These are phyloP conservation scores for Dactylellina drechsleri DNA, from an alignment of 2,329 filamentous ascomycete genomes.

Conservation along the genomic window DNA sequence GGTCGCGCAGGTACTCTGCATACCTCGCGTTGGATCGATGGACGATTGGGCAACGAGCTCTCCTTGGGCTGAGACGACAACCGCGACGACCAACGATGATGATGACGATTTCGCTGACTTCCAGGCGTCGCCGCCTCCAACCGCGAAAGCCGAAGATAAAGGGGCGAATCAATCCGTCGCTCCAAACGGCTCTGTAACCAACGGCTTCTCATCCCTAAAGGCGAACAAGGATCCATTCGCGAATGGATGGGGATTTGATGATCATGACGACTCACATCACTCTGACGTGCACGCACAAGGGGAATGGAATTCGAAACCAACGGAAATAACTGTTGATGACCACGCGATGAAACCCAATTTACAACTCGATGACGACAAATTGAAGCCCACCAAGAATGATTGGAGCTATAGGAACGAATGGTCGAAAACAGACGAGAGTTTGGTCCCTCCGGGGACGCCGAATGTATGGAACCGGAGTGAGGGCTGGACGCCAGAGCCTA, in stretches of 20 bases:
- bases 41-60: constrained; percentile 55
- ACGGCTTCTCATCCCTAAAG: constrained; percentile 38
- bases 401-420: constrained; percentile 53
- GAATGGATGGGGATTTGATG: constrained; percentile 46
- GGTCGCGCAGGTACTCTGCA: constrained; percentile 47
- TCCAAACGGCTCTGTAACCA: constrained; percentile 16
- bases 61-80: constrained; percentile 53
- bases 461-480: constrained; percentile 46
- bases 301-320: constrained; percentile 13
- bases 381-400: constrained; percentile 34
- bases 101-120: constrained; percentile 49
- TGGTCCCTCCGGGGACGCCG: constrained; percentile 32
- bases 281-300: constrained; percentile 25
- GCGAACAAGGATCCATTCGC: constrained; percentile 36
- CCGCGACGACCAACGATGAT: constrained; percentile 11
- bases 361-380: constrained; percentile 22
- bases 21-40: constrained; percentile 55
- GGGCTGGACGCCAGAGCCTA: constrained; percentile 34
- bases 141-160: constrained; percentile 37
- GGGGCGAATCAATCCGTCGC: constrained; percentile 14
- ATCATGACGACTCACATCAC: constrained; percentile 27
- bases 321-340: background rate
- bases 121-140: constrained; percentile 43
- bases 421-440: constrained; percentile 48
- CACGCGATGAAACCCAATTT: constrained; percentile 7